phyloP scores from a whole-genome alignment of 2,329 filamentous ascomycete species.

The Elsinoe australis region DNA sequence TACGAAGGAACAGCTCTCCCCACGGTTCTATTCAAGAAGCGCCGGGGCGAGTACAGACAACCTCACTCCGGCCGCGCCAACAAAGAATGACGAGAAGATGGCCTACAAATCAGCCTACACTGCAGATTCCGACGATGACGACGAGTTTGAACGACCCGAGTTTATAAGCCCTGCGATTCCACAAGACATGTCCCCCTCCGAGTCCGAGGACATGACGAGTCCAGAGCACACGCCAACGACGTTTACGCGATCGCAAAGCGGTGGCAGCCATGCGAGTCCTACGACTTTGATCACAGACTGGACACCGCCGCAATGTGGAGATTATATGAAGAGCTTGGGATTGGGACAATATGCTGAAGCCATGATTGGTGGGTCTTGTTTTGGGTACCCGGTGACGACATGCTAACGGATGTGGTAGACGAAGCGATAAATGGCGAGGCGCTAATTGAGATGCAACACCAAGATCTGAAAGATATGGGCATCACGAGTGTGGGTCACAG shows the following conservation, averaged over 20 bases:
- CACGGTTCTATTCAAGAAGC: conserved; percentile 11
- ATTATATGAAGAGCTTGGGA: conserved; percentile 74
- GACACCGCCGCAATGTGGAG: conserved; percentile 80
- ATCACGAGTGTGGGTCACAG: conserved; percentile 89
- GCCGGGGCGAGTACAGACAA: conserved; percentile 17
- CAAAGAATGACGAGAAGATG: conserved; percentile 24
- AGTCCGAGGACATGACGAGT: conserved; percentile 30
- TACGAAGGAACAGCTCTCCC: conserved; percentile 13
- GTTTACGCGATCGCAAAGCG: conserved; percentile 53
- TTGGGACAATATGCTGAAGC: conserved; percentile 73
- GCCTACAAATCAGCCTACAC: conserved; percentile 52
- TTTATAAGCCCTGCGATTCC: conserved; percentile 58
- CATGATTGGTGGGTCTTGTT: conserved; percentile 60
- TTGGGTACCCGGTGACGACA: conserved; percentile 26
- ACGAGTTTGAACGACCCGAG: conserved; percentile 71
- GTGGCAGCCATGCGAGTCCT: conserved; percentile 58
- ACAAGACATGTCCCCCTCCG: conserved; percentile 53
- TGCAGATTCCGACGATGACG: conserved; percentile 71
- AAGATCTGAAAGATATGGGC: conserved; percentile 92
- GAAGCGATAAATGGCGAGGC: conserved; percentile 93
- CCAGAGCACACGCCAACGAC: conserved; percentile 72
- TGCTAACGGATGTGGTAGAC: conserved; percentile 40
- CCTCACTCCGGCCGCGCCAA: conserved; percentile 12
- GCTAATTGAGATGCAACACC: conserved; percentile 77
- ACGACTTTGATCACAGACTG: conserved; percentile 72